These are phyloP conservation scores for Penicillium sp. DNA, from an alignment of 2,329 filamentous ascomycete genomes.

Conservation along the genomic window DNA sequence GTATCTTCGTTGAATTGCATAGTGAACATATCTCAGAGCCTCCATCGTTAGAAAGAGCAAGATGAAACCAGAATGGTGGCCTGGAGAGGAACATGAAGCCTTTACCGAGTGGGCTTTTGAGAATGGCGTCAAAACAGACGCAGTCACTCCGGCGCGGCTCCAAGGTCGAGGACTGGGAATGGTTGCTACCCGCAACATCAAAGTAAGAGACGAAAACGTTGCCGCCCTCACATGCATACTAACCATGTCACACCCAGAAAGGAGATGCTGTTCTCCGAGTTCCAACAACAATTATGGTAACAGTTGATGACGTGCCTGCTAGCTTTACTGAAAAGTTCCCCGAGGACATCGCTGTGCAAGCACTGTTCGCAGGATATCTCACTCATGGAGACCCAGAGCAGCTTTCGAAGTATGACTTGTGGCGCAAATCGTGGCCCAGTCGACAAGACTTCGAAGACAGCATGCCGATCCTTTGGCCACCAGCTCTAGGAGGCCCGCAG, in stretches of 20 bases:
- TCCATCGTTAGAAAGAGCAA: background rate
- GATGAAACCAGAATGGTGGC: slow-evolving; percentile 34
- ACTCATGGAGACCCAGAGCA: slow-evolving; percentile 53
- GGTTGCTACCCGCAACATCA: slow-evolving; percentile 66
- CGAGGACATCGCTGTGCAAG: slow-evolving; percentile 64
- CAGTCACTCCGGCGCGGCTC: slow-evolving; percentile 67
- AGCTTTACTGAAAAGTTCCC: slow-evolving; percentile 56
- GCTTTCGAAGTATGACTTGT: slow-evolving; percentile 53
- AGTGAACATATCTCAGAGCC: background rate
- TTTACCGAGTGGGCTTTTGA: slow-evolving; percentile 70
- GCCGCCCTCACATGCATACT: background rate
- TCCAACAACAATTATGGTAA: slow-evolving; percentile 65
- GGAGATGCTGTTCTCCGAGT: slow-evolving; percentile 66
- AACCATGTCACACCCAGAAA: slow-evolving; percentile 44
- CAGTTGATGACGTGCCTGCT: slow-evolving; percentile 61
- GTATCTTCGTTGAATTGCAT: background rate
- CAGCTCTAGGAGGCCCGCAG: slow-evolving; percentile 38
- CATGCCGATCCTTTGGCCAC: slow-evolving; percentile 60
- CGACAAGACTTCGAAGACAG: slow-evolving; percentile 59
- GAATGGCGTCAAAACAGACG: slow-evolving; percentile 67
- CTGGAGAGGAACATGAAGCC: slow-evolving; percentile 45
- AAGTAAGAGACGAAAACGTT: slow-evolving; percentile 50
- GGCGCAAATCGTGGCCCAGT: slow-evolving; percentile 70
- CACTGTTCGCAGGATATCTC: slow-evolving; percentile 70
- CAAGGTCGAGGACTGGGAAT: slow-evolving; percentile 77